phyloP scores from a whole-genome alignment of 169 alveolate genomes.

The Babesia ovata region DNA sequence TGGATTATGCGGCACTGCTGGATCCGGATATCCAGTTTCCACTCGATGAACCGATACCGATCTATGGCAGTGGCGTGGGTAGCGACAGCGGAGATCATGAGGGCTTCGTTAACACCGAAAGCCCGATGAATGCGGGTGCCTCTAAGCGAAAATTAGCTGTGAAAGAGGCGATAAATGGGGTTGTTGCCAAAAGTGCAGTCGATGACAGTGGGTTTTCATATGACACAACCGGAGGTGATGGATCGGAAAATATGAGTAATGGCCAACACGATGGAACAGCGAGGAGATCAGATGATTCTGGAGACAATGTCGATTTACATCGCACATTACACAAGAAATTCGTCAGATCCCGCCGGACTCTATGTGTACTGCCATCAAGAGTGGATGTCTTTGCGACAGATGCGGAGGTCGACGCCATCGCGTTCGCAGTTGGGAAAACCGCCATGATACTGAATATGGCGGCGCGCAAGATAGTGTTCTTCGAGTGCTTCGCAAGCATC shows the following conservation, averaged over 20 bases:
- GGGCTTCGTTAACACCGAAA: background rate
- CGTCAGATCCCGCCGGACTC: background rate
- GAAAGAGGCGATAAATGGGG: background rate
- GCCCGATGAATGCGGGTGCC: background rate
- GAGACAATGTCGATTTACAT: background rate
- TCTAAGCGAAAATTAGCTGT: background rate
- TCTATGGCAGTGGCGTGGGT: background rate
- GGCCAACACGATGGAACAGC: background rate
- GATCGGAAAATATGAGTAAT: background rate
- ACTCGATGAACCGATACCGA: background rate
- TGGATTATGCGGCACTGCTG: conserved; percentile 26
- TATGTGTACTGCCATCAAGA: conserved; percentile 18
- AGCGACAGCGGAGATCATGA: background rate
- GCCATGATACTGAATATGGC: conserved; percentile 26
- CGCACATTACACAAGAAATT: background rate
- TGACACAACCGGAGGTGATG: background rate
- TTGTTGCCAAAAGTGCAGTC: background rate
- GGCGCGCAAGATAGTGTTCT: conserved; percentile 11
- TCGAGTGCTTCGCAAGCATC: conserved; percentile 39
- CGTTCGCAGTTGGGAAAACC: conserved; percentile 37
- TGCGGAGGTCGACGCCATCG: conserved; percentile 23
- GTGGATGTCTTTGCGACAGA: conserved; percentile 48
- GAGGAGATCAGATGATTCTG: background rate
- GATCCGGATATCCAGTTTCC: background rate
- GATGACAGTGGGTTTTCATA: background rate